A percentile compares a stretch with the other conserved stretches of the same genome.
phyloP scores from a whole-genome alignment of 768 basidiomycete species.

The Cystobasidium ongulense region DNA sequence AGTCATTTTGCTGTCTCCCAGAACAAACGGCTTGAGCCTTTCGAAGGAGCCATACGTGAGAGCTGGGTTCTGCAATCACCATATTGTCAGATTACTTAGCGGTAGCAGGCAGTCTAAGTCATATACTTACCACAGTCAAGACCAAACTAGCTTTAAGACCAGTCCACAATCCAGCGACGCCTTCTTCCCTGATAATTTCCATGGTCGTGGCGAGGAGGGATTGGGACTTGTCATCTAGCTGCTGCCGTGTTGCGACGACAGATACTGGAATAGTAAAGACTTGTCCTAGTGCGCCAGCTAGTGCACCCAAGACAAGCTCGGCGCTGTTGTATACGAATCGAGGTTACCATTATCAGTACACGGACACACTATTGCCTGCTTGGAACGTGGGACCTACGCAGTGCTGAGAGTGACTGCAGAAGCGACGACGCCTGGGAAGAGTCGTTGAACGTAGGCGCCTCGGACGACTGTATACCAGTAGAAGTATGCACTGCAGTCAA shows the following conservation, averaged over 20 bases:
- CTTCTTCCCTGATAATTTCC: slow-evolving; percentile 83
- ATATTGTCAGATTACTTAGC: background rate
- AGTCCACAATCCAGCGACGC: slow-evolving; percentile 70
- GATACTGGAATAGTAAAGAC: slow-evolving; percentile 97
- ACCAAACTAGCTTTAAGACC: slow-evolving; percentile 86
- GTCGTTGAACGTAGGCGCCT: slow-evolving; percentile 66
- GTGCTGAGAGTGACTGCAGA: slow-evolving; percentile 36
- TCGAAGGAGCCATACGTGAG: slow-evolving; percentile 64
- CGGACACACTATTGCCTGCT: background rate
- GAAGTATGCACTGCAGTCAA: slow-evolving; percentile 65
- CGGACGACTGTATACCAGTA: slow-evolving; percentile 95
- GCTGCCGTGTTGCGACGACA: slow-evolving; percentile 95
- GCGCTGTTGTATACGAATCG: slow-evolving; percentile 34
- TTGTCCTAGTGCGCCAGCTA: slow-evolving; percentile 88
- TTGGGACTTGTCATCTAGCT: slow-evolving; percentile 53
- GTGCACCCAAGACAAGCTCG: slow-evolving; percentile 78
- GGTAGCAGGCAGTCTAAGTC: too few species aligned
- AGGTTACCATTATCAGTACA: slow-evolving; percentile 22
- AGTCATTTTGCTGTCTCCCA: slow-evolving; percentile 57
- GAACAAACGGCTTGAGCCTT: slow-evolving; percentile 67
- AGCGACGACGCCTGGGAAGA: slow-evolving; percentile 52
- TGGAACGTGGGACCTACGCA: slow-evolving; percentile 30
- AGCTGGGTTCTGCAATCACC: slow-evolving; percentile 5
- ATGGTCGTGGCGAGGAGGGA: slow-evolving; percentile 70
- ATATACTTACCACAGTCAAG: slow-evolving; percentile 91